These are phyloP conservation scores for Eimeria brunetti DNA, from an alignment of 169 alveolate species.

Conservation along the genomic window DNA sequence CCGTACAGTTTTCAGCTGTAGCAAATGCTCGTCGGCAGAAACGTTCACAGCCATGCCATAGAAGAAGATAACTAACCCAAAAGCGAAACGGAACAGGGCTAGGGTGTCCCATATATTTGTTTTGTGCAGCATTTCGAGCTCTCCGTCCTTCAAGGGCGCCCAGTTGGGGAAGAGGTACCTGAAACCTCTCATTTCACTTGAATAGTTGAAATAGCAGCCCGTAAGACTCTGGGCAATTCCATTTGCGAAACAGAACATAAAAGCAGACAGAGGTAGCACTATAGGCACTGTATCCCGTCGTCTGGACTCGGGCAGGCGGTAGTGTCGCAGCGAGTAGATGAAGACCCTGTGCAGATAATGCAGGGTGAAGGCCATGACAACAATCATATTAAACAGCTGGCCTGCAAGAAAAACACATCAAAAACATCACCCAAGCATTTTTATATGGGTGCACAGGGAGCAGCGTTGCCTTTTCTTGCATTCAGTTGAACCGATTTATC, in stretches of 20 bases:
- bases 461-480: neutral
- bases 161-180: neutral
- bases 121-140: slow-evolving; percentile 10
- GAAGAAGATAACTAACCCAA: neutral
- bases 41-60: slow-evolving; percentile 69
- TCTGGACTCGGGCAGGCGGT: neutral
- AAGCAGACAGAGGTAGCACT: neutral
- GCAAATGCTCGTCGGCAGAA: neutral
- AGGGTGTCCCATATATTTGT: slow-evolving; percentile 1
- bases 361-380: slow-evolving; percentile 26
- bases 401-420: slow-evolving; percentile 19
- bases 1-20: slow-evolving; percentile 15
- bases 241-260: slow-evolving; percentile 1
- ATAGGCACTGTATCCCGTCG: slow-evolving; percentile 21
- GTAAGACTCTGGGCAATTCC: slow-evolving; percentile 41
- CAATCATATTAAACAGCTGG: neutral
- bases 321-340: slow-evolving; percentile 38
- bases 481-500: neutral
- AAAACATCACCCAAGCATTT: neutral
- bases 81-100: slow-evolving; percentile 1
- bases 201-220: slow-evolving; percentile 18
- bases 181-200: slow-evolving; percentile 27
- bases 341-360: slow-evolving; percentile 33
- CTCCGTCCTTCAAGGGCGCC: neutral
- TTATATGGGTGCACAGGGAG: neutral